phyloP scores from a whole-genome alignment of 164 flowering plant genomes.

The Hamamelis virginiana region DNA sequence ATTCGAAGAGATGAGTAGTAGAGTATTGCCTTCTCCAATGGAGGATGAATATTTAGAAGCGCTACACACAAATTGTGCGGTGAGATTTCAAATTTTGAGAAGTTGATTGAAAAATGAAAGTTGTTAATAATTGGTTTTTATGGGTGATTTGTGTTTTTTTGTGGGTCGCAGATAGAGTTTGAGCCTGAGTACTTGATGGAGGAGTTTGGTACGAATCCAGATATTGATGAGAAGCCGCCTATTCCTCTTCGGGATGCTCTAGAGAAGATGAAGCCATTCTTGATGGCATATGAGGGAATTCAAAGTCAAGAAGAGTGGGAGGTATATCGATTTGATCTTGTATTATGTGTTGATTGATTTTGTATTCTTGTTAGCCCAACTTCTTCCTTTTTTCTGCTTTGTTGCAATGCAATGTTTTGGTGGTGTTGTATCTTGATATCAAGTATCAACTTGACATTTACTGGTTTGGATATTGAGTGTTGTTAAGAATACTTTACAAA shows the following conservation, averaged over 20 bases:
- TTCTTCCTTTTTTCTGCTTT: background rate
- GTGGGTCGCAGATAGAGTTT: conserved; percentile 65
- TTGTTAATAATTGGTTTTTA: background rate
- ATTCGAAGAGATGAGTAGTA: conserved; percentile 52
- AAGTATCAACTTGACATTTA: background rate
- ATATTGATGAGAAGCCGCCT: conserved; percentile 84
- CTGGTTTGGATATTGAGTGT: background rate
- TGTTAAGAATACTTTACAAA: background rate
- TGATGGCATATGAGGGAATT: conserved; percentile 84
- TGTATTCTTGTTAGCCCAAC: background rate
- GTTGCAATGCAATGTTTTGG: background rate
- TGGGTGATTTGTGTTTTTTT: conserved; percentile 1
- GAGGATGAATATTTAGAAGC: conserved; percentile 64
- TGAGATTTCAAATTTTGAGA: conserved; percentile 16
- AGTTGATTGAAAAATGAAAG: background rate
- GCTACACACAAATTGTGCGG: conserved; percentile 51
- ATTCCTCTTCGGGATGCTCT: conserved; percentile 75
- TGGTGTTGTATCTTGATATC: background rate
- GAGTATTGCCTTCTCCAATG: conserved; percentile 59
- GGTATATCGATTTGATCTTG: conserved; percentile 35
- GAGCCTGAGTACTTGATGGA: conserved; percentile 84
- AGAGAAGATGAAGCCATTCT: conserved; percentile 86
- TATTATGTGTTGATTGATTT: background rate
- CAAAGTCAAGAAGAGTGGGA: conserved; percentile 87
- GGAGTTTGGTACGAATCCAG: conserved; percentile 72